Evolutionary conservation across 352 stramenopile species (phyloP), one percentile per base, ranked within the genome.

Genomic region (Pythium folliculosum): DNA sequence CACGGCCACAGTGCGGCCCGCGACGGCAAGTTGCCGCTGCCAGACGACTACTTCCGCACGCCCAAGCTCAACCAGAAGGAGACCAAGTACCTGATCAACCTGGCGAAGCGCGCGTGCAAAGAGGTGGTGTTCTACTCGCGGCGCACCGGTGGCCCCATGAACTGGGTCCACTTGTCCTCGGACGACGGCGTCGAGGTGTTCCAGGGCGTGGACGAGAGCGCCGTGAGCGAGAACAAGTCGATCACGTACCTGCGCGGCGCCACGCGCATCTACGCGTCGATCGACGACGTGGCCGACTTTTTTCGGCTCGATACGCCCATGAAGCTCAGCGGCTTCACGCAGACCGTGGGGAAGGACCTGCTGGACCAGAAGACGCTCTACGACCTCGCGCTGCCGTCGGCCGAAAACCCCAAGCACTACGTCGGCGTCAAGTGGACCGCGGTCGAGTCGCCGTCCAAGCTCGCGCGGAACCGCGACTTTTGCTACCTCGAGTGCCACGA

Each of bases 121-220:
- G 86, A 95, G 63, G 87, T 95, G 10, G 84, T 95, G 22, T 93
- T 91, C 53, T 95, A 92, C 65, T 91, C 87, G 57, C 77, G 87
- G 40, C 79, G 76, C 12, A 49, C 72, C 0, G 82, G 82, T 62
- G 87, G 87, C 0, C 87, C 87, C 14, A 89, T 95, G 73, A 81
- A 86, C 55, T 95, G 87, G 87, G 75, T 95, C 16, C 85, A 84
- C 45, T 69, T 95, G 27, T 78, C 80, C 8, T 90, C 84, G 1
- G 75, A 87, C 4, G 80, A 91, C 53, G 79, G 82, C 32, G 81
- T 95, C 17, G 82, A 95, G 35, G 76, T 95, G 13, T 93, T 81
- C 67, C 83, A 91, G 56, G 87, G 87, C 35, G 74, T 91, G 0
- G 81, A 92, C 63, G 79, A 76, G 48, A 80, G 64, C 25, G 57